A percentile compares a stretch with the other conserved stretches of the same genome.
Conservation (phyloP, 768 basidiomycete species). For the Hortiboletus campestris region DNA sequence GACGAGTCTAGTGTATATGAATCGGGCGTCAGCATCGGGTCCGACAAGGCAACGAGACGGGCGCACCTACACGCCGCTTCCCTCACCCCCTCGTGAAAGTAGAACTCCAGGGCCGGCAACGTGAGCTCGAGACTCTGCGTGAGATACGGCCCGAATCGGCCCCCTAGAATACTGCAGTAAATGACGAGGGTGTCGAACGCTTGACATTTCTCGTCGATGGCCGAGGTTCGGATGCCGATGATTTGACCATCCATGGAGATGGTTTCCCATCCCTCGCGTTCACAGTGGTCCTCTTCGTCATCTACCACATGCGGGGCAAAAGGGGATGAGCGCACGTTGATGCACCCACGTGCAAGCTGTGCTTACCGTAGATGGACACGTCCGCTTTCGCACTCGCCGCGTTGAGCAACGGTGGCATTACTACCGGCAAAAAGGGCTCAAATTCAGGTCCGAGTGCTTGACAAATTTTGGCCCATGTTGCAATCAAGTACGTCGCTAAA, state of each 20-base stretch:
- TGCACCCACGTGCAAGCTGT: not conserved
- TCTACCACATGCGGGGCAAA: conserved; percentile 38
- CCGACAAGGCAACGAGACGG: no score
- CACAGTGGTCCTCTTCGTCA: conserved; percentile 50
- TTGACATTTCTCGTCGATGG: conserved; percentile 84
- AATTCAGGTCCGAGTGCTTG: conserved; percentile 84
- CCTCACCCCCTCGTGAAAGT: conserved; percentile 82
- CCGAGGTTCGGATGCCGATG: conserved; percentile 74
- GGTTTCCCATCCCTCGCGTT: conserved; percentile 77
- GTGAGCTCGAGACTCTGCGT: conserved; percentile 69
- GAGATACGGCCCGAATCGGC: conserved; percentile 70
- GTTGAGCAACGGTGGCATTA: conserved; percentile 75
- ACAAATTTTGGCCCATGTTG: conserved; percentile 88
- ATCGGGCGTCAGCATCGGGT: not conserved
- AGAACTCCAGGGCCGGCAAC: conserved; percentile 68
- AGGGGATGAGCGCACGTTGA: not conserved
- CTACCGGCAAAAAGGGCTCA: conserved; percentile 80
- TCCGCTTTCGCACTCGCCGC: conserved; percentile 82
- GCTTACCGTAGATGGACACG: conserved; percentile 64
- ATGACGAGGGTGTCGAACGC: conserved; percentile 87
- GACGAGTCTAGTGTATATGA: conserved; percentile 53
- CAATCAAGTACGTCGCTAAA: conserved; percentile 70
- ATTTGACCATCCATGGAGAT: conserved; percentile 74
- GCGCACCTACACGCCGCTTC: conserved; percentile 73
- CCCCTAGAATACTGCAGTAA: conserved; percentile 66